Evolutionary conservation across 306 rosid species (phyloP), one percentile per base, ranked within the genome.

Genomic region (Sphenostylis stenocarpa): DNA sequence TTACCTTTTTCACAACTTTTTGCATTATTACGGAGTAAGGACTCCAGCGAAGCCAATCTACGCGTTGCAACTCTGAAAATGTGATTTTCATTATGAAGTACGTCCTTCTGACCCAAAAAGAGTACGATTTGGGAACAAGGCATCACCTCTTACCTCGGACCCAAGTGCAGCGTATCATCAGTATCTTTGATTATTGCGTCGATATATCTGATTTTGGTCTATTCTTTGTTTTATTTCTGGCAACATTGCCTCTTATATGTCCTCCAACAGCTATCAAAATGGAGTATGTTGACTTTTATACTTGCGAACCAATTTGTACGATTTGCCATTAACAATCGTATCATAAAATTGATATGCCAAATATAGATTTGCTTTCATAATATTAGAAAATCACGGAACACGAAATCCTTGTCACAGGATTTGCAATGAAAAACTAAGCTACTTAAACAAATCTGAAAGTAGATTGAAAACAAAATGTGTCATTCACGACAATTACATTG

Each of bases 71-170:
- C 72, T 63, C 33, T 0, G 16, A 20, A 20, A 28, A 65, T 52
- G 82, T 57, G 70, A 78, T 69, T 44, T 47, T 78, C 28, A 69
- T 68, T 31, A 78, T 78, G 70, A 68, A 43, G 60, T 55, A 55
- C 11, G 39, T 17, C 26, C 13, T 19, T 49, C 14, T 12, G 33
- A 20, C 43, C 21, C 3, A n/a, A 73, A 10, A 29, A 52, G 6
- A 48, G 17, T 16, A 70, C 8, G 5, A 28, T 48, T 38, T 10
- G 11, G 56, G 56, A 73, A 14, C 48, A 19, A 45, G 6, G 67
- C n/a, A 39, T 38, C 73, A 17, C 47, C 6, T 66, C 21, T 28
- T 77, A 26, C 43, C 67, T 26, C 34, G 65, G 65, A 38, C 13
- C 17, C 62, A 39, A 36, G 19, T 65, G 8, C 28, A 63, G 13